Evolutionary conservation across 2,329 filamentous ascomycete genomes (phyloP), one percentile per base, ranked within the genome.

Genomic region (Fusarium citri): DNA sequence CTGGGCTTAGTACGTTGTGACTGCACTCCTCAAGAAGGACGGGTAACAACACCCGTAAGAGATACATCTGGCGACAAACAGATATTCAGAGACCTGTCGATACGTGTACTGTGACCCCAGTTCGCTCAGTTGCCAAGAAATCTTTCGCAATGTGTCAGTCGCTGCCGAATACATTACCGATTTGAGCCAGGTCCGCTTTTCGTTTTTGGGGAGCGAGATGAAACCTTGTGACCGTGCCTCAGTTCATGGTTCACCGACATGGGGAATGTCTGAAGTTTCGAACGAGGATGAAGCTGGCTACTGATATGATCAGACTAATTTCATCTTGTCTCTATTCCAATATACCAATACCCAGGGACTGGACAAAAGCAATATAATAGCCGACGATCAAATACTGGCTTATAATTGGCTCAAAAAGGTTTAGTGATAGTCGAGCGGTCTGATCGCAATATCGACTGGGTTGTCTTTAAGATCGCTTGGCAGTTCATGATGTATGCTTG

Each of bases 341-440:
- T 7, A 37, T 37, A 37, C n/a, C 34, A 11, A n/a, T 46, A 30
- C 16, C 41, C n/a, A 56, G 22, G 31, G 25, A 18, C 22, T 64
- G 30, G 50, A 28, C 43, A 47, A 23, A 34, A 34, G 53, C 25
- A 30, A 20, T 58, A 9, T 57, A 49, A 34, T 57, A 43, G 11
- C 31, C 26, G 30, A 41, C 31, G 11, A 8, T 42, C 28, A 28
- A 23, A 34, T 16, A 20, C 8, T 59, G 11, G 23, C 16, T 22
- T 46, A n/a, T 31, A 42, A 65, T 59, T 64, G 45, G 62, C 23
- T 30, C 40, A 51, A 41, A 46, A 59, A 58, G 53, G 46, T n/a
- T 41, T 34, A 43, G 25, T 43, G 23, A 59, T 37, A 41, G n/a
- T 22, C 20, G 23, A 25, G 41, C 12, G 34, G 45, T 56, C 51